Conservation (phyloP, 2,329 filamentous ascomycete species). For the Akanthomyces muscarius region DNA sequence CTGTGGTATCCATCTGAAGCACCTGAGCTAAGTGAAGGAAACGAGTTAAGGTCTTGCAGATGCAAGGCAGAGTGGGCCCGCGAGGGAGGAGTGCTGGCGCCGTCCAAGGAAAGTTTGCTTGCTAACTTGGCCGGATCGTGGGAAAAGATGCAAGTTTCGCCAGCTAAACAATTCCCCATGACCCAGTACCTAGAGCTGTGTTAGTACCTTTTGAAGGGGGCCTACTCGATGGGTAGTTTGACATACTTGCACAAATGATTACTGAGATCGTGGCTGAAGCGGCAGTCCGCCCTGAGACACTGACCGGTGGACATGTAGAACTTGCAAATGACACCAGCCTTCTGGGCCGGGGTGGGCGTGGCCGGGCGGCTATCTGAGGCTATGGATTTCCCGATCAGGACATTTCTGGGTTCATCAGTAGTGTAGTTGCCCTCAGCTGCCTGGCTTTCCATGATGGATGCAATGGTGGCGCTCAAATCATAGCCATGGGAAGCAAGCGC, state of each 20-base stretch:
- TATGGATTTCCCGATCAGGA: slow-evolving; percentile 89
- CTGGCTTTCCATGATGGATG: slow-evolving; percentile 77
- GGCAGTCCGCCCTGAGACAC: slow-evolving; percentile 90
- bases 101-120: slow-evolving; percentile 73
- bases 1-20: slow-evolving; percentile 50
- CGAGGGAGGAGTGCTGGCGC: slow-evolving; percentile 59
- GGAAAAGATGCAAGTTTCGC: slow-evolving; percentile 92
- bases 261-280: slow-evolving; percentile 93
- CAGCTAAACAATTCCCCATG: slow-evolving; percentile 90
- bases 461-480: slow-evolving; percentile 87
- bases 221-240: background rate
- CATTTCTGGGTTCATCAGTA: slow-evolving; percentile 55
- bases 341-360: slow-evolving; percentile 72
- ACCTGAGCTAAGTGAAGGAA: slow-evolving; percentile 67
- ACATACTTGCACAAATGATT: slow-evolving; percentile 97
- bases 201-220: slow-evolving; percentile 1
- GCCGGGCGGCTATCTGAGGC: slow-evolving; percentile 67
- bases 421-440: slow-evolving; percentile 36
- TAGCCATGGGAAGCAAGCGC: slow-evolving; percentile 86
- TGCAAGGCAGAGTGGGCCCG: slow-evolving; percentile 66
- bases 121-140: slow-evolving; percentile 88
- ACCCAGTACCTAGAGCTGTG: slow-evolving; percentile 73
- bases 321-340: slow-evolving; percentile 89
- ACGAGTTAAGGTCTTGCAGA: slow-evolving; percentile 78
- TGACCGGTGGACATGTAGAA: slow-evolving; percentile 96